phyloP scores from a whole-genome alignment of 2,329 filamentous ascomycete genomes.

The Byssochlamys sp. region DNA sequence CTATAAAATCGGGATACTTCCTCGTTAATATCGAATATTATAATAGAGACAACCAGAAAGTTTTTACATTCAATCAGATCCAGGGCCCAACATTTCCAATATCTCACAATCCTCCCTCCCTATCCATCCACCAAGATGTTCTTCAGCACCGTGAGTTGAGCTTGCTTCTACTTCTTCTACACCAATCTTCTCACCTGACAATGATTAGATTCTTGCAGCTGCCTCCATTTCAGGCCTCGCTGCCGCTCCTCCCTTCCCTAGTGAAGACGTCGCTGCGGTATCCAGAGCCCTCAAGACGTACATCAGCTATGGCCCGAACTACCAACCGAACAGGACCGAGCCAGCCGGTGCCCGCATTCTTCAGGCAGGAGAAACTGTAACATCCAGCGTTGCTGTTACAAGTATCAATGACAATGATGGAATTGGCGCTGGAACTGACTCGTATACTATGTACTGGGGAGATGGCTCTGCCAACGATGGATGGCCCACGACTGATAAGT shows the following conservation, averaged over 20 bases:
- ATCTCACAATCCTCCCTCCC: not conserved
- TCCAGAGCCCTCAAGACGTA: not conserved
- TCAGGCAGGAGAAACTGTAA: not conserved
- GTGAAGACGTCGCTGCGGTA: not conserved
- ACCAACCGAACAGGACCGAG: not conserved
- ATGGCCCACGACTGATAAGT: constrained; percentile 12
- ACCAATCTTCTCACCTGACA: not conserved
- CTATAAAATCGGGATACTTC: not conserved
- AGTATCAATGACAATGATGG: constrained; percentile 5
- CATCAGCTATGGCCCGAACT: not conserved
- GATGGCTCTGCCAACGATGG: constrained; percentile 10
- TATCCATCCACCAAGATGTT: not conserved
- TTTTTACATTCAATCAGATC: not conserved
- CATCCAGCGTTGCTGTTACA: constrained; percentile 1
- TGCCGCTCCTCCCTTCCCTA: not conserved
- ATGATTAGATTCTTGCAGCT: not conserved
- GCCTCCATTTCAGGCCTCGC: not conserved
- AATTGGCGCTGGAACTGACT: constrained; percentile 3
- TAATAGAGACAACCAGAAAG: not conserved
- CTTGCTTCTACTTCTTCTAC: not conserved
- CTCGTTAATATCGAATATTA: not conserved
- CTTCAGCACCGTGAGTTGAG: not conserved
- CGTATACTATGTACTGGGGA: constrained; percentile 9
- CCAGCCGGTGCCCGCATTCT: not conserved
- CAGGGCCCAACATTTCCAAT: not conserved